A percentile compares a stretch with the other conserved stretches of the same genome.
phyloP scores from a whole-genome alignment of 139 green algal genomes.

The Parachlorella kessleri region DNA sequence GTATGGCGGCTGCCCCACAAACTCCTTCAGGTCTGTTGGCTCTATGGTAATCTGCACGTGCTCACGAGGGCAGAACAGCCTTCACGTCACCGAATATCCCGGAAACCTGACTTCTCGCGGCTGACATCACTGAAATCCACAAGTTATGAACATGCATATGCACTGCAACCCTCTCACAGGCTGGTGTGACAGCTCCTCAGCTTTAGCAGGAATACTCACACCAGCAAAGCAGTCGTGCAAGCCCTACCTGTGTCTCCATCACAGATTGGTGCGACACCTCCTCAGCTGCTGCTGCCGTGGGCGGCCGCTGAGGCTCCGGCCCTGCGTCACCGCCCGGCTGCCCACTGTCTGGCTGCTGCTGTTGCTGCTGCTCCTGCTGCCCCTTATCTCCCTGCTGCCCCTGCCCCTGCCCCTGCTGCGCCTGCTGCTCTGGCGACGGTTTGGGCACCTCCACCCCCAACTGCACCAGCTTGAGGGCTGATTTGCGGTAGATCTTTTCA shows the following conservation, averaged over 20 bases:
- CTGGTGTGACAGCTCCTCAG: no score
- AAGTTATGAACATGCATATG: no score
- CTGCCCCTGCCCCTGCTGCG: slow-evolving; percentile 2
- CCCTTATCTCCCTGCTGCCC: neutral
- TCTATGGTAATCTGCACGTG: slow-evolving; percentile 46
- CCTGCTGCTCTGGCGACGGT: neutral
- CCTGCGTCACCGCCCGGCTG: neutral
- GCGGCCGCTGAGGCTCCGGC: neutral
- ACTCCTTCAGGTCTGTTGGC: slow-evolving; percentile 73
- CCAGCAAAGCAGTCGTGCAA: no score
- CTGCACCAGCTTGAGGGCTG: slow-evolving; percentile 66
- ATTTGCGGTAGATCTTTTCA: slow-evolving; percentile 88
- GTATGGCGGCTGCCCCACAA: slow-evolving; percentile 92
- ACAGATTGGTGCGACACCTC: neutral
- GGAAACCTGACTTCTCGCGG: no score
- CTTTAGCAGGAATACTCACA: no score
- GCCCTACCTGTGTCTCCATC: neutral
- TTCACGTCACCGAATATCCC: no score
- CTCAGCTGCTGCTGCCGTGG: neutral
- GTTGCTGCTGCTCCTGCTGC: neutral
- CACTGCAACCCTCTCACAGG: no score
- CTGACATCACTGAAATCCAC: no score
- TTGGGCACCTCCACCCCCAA: slow-evolving; percentile 14
- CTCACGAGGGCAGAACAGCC: neutral
- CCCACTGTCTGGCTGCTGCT: neutral